Percentiles rank a stretch among this genome's conserved stretches.
These are phyloP conservation scores for Scalesia atractyloides DNA, from an alignment of 129 eudicot genomes.

Conservation along the genomic window DNA sequence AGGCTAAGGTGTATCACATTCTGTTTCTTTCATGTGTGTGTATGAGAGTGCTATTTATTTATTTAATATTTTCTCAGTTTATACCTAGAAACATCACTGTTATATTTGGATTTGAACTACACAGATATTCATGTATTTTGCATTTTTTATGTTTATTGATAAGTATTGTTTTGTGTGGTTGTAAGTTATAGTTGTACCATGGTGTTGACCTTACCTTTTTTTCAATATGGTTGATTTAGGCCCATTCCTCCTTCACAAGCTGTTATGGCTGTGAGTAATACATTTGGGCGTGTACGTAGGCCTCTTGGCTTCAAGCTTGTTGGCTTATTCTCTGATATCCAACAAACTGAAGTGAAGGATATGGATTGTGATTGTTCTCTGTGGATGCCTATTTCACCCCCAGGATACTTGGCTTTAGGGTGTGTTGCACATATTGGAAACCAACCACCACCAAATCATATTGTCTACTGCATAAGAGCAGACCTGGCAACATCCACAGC, in stretches of 20 bases:
- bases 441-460: slow-evolving; percentile 89
- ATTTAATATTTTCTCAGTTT: neutral
- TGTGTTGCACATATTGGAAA: slow-evolving; percentile 80
- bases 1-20: slow-evolving; percentile 1
- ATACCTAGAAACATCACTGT: slow-evolving; percentile 4
- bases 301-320: slow-evolving; percentile 82
- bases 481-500: slow-evolving; percentile 89
- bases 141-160: neutral
- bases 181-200: slow-evolving; percentile 1
- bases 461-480: slow-evolving; percentile 79
- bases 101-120: slow-evolving; percentile 11
- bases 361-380: slow-evolving; percentile 67
- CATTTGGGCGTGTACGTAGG: slow-evolving; percentile 91
- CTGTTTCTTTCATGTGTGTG: neutral
- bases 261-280: slow-evolving; percentile 81
- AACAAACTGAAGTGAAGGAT: slow-evolving; percentile 43
- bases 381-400: slow-evolving; percentile 92
- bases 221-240: slow-evolving; percentile 50
- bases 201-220: slow-evolving; percentile 18
- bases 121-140: slow-evolving; percentile 6
- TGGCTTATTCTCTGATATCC: slow-evolving; percentile 69
- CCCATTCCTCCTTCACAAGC: slow-evolving; percentile 96
- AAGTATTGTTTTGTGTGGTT: slow-evolving; percentile 6
- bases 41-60: slow-evolving; percentile 15
- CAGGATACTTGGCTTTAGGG: slow-evolving; percentile 83